Conservation (phyloP, 2,329 filamentous ascomycete species). For the Penicillium sclerotiorum region DNA sequence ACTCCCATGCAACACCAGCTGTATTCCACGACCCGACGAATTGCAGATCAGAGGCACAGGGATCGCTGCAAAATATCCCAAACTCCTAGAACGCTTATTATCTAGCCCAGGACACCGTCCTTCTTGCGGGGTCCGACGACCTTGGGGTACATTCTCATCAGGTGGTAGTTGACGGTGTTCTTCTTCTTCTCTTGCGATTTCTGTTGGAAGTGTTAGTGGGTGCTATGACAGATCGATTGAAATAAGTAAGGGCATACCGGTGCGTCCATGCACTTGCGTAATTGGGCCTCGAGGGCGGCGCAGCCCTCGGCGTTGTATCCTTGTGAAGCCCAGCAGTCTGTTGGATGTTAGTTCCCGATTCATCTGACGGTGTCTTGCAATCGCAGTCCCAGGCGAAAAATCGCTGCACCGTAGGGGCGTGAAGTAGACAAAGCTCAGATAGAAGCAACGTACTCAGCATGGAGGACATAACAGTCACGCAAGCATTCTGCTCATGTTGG, state of each 20-base stretch:
- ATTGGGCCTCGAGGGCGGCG: conserved; percentile 60
- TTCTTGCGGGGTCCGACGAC: conserved; percentile 72
- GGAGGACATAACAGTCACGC: conserved; percentile 66
- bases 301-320: conserved; percentile 58
- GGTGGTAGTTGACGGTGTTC: conserved; percentile 89
- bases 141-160: conserved; percentile 74
- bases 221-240: conserved; percentile 6
- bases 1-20: conserved; percentile 17
- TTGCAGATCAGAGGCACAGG: background rate
- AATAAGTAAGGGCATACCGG: conserved; percentile 54
- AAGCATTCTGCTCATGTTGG: conserved; percentile 64
- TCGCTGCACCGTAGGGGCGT: too few relatives aligned
- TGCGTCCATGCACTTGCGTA: conserved; percentile 76
- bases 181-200: conserved; percentile 61
- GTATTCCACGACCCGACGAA: too few relatives aligned
- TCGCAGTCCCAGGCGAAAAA: too few relatives aligned
- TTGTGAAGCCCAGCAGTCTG: conserved; percentile 53
- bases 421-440: too few relatives aligned
- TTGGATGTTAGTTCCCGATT: background rate
- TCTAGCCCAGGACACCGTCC: conserved; percentile 49
- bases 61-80: conserved; percentile 19
- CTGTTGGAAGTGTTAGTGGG: conserved; percentile 40
- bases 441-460: conserved; percentile 61
- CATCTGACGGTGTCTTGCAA: too few relatives aligned
- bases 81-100: conserved; percentile 20